phyloP scores from a whole-genome alignment of 2,329 filamentous ascomycete species.

The Fonsecaea monophora region DNA sequence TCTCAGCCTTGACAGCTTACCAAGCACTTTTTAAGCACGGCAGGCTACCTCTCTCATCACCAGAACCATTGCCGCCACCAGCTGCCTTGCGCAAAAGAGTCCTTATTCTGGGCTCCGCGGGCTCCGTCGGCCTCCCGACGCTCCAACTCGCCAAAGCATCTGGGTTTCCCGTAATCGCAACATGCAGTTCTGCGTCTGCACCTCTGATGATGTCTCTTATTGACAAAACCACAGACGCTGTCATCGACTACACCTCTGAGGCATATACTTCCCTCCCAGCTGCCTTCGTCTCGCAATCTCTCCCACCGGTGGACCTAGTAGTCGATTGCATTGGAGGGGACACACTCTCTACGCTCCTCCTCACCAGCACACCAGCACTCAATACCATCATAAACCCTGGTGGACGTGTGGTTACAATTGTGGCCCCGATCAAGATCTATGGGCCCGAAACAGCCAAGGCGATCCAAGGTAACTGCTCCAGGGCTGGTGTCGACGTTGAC shows the following conservation, averaged over 20 bases:
- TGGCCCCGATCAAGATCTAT: conserved; percentile 38
- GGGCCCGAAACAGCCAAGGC: background rate
- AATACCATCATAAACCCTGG: conserved; percentile 6
- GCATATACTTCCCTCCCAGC: conserved; percentile 41
- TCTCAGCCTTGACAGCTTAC: conserved; percentile 51
- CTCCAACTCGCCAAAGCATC: conserved; percentile 46
- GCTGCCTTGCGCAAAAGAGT: conserved; percentile 42
- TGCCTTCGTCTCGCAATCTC: conserved; percentile 44
- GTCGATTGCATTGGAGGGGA: conserved; percentile 49
- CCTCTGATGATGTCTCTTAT: conserved; percentile 42
- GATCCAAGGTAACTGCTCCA: conserved; percentile 1
- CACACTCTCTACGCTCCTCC: conserved; percentile 45
- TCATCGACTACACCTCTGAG: conserved; percentile 40
- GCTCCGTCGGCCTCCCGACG: conserved; percentile 48
- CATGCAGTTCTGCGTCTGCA: conserved; percentile 35
- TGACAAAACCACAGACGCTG: conserved; percentile 43
- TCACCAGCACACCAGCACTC: conserved; percentile 38
- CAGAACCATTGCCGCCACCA: conserved; percentile 4
- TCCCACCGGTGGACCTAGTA: conserved; percentile 50
- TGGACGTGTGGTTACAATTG: conserved; percentile 43
- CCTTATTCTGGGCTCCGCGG: conserved; percentile 48
- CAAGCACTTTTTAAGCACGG: conserved; percentile 51
- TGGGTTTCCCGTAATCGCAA: conserved; percentile 42
- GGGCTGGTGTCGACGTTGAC: conserved; percentile 40
- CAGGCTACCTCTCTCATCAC: conserved; percentile 37